Evolutionary conservation across 164 flowering plant genomes (phyloP).

Genomic region (Vitis labrusca): DNA sequence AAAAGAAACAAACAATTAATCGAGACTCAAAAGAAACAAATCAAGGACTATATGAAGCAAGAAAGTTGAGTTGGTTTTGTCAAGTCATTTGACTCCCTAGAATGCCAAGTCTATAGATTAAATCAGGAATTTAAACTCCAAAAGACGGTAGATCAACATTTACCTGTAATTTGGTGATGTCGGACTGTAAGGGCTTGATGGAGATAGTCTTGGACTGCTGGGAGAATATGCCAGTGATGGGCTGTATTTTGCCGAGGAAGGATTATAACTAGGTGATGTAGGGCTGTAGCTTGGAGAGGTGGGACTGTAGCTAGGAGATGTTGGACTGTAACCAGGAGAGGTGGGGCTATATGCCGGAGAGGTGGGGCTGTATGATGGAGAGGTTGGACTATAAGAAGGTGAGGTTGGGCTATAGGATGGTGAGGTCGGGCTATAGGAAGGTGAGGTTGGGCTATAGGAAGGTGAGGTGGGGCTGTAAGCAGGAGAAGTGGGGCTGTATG

Average conservation of each 20-base stretch:
- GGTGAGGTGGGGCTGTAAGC: slow-evolving; percentile 96
- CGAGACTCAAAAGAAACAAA: no score
- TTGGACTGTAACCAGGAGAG: no score
- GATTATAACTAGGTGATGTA: no score
- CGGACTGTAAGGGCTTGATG: slow-evolving; percentile 86
- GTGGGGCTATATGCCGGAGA: no score
- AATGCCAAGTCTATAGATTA: no score
- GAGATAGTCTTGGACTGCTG: slow-evolving; percentile 74
- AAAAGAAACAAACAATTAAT: no score
- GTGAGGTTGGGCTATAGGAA: slow-evolving; percentile 86
- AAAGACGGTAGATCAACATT: no score
- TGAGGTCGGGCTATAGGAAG: slow-evolving; percentile 82
- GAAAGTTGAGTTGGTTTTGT: no score
- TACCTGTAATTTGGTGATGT: slow-evolving; percentile 95
- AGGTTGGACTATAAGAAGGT: slow-evolving; percentile 77
- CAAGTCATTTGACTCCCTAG: no score
- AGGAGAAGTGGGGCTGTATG: slow-evolving; percentile 93
- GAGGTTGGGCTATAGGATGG: slow-evolving; percentile 87
- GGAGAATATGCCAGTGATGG: slow-evolving; percentile 92
- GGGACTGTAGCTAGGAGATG: no score
- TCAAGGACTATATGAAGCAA: no score
- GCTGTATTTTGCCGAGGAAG: slow-evolving; percentile 66
- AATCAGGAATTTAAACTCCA: slow-evolving; percentile 1
- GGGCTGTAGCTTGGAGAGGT: no score
- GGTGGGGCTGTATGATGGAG: slow-evolving; percentile 75